A percentile compares a stretch with the other conserved stretches of the same genome.
Evolutionary conservation across 2,329 filamentous ascomycete genomes (phyloP).

Genomic region (Fusarium luffae): DNA sequence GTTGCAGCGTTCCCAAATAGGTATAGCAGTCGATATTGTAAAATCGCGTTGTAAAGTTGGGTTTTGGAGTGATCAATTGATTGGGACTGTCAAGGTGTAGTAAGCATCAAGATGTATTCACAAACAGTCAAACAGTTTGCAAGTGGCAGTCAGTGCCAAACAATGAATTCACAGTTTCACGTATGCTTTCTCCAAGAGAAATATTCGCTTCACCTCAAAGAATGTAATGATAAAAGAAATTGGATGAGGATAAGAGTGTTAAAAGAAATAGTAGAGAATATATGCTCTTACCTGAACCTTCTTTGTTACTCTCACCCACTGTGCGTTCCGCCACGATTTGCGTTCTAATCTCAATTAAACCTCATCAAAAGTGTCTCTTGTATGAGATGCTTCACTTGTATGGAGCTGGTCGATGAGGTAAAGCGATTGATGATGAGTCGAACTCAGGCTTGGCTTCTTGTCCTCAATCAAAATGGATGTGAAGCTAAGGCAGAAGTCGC

Average conservation of each 20-base stretch:
- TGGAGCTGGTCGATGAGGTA: conserved; percentile 1
- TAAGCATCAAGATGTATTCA: conserved; percentile 30
- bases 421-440: conserved; percentile 24
- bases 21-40: not conserved
- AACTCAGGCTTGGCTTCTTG: conserved; percentile 18
- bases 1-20: not conserved
- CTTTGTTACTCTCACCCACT: conserved; percentile 32
- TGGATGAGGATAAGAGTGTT: not conserved
- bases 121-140: not conserved
- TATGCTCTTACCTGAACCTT: conserved; percentile 23
- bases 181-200: not conserved
- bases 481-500: conserved; percentile 34
- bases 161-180: not conserved
- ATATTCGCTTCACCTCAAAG: too few species aligned
- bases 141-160: not conserved
- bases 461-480: conserved; percentile 26
- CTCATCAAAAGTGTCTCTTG: not conserved
- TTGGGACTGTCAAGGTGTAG: conserved; percentile 2
- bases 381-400: conserved; percentile 9
- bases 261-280: conserved; percentile 1
- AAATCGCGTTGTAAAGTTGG: not conserved
- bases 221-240: too few species aligned
- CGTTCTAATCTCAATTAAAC: not conserved
- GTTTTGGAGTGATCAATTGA: not conserved
- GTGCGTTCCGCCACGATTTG: not conserved